Conservation (phyloP, 2,329 filamentous ascomycete species). For the Beauveria scarabaeidicola region DNA sequence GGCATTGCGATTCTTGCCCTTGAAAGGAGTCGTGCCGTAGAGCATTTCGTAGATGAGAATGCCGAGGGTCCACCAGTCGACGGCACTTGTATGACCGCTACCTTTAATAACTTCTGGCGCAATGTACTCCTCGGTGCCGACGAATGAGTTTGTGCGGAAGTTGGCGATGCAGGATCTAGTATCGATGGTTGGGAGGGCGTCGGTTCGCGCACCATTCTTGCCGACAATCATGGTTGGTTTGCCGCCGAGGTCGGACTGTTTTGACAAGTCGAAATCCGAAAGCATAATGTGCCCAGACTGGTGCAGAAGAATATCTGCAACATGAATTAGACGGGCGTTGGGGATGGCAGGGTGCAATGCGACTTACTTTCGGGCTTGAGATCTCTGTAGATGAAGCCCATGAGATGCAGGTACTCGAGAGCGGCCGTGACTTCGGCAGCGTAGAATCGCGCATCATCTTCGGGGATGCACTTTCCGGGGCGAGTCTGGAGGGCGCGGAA, state of each 20-base stretch:
- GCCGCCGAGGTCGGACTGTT: constrained; percentile 92
- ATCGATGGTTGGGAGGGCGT: constrained; percentile 89
- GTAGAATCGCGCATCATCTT: constrained; percentile 95
- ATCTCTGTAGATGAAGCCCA: constrained; percentile 99
- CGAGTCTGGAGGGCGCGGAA: constrained; percentile 93
- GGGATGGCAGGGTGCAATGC: background rate
- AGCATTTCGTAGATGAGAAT: constrained; percentile 99
- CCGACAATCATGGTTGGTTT: constrained; percentile 97
- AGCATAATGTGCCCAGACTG: constrained; percentile 99
- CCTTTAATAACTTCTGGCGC: constrained; percentile 98
- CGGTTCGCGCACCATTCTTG: constrained; percentile 77
- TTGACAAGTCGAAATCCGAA: constrained; percentile 96
- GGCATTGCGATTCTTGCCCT: constrained; percentile 96
- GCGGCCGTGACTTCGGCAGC: constrained; percentile 95
- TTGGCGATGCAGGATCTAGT: constrained; percentile 97
- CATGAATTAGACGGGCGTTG: constrained; percentile 1
- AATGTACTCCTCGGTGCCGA: constrained; percentile 98
- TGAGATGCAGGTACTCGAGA: constrained; percentile 91
- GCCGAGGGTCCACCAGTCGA: constrained; percentile 98
- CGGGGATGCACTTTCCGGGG: constrained; percentile 92
- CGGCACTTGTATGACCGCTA: constrained; percentile 93
- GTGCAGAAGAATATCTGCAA: constrained; percentile 82
- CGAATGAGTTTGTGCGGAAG: constrained; percentile 97
- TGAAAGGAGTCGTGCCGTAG: constrained; percentile 96
- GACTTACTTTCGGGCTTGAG: constrained; percentile 91